phyloP scores from a whole-genome alignment of 2,329 filamentous ascomycete species.

The Dryadomyces sulphureus region DNA sequence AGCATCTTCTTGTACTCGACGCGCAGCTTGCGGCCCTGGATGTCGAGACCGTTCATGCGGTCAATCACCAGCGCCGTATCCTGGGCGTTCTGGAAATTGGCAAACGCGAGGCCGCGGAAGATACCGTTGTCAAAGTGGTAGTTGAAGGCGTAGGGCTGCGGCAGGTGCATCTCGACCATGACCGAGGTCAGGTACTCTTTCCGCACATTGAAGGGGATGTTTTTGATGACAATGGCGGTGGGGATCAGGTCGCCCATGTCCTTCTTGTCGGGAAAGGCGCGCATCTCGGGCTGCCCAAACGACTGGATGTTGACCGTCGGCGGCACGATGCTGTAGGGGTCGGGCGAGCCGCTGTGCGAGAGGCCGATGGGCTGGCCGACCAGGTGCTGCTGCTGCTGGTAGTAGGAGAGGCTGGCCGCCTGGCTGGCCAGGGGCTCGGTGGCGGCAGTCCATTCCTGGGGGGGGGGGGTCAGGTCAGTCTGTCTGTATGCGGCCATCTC shows the following conservation, averaged over 20 bases:
- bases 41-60: conserved; percentile 85
- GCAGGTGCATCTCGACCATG: conserved; percentile 89
- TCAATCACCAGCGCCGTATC: conserved; percentile 90
- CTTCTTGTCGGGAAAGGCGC: conserved; percentile 24
- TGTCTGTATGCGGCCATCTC: neutral
- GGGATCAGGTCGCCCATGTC: conserved; percentile 83
- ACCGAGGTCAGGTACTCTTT: conserved; percentile 87
- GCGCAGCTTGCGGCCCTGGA: conserved; percentile 83
- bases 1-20: conserved; percentile 99
- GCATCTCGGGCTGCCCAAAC: conserved; percentile 23
- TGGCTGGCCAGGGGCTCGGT: conserved; percentile 6
- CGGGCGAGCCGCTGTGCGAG: conserved; percentile 27
- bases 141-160: conserved; percentile 96
- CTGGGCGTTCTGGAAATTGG: conserved; percentile 91
- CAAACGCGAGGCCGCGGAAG: conserved; percentile 89
- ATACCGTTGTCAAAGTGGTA: conserved; percentile 98
- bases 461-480: neutral
- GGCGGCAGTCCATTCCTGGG: conserved; percentile 12
- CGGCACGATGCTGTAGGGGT: conserved; percentile 17
- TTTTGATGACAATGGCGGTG: conserved; percentile 98
- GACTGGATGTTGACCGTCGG: conserved; percentile 22
- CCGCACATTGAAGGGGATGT: conserved; percentile 95
- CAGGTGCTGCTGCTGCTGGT: conserved; percentile 9
- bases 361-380: conserved; percentile 15
- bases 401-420: conserved; percentile 7